phyloP scores from a whole-genome alignment of 805 yeast species.

The Peterozyma xylosa region DNA sequence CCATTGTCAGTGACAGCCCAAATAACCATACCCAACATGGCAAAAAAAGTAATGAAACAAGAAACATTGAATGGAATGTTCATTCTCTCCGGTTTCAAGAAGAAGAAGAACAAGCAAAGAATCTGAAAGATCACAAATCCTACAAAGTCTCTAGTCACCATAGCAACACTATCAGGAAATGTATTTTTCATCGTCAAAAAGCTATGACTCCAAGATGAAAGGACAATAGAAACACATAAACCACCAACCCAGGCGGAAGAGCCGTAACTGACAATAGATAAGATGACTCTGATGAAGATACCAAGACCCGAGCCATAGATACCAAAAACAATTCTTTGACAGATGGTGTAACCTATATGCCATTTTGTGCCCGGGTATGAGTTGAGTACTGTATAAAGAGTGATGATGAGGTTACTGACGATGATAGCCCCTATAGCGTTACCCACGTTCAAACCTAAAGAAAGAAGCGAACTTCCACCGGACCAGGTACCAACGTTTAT shows the following conservation, averaged over 20 bases:
- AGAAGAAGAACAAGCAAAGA: constrained; percentile 30
- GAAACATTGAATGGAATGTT: constrained; percentile 11
- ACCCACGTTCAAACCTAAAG: constrained; percentile 35
- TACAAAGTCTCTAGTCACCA: constrained; percentile 33
- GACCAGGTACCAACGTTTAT: constrained; percentile 5
- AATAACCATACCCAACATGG: constrained; percentile 25
- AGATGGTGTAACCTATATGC: constrained; percentile 43
- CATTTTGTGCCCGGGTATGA: constrained; percentile 41
- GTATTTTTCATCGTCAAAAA: constrained; percentile 31
- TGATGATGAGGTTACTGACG: constrained; percentile 39
- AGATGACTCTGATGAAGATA: constrained; percentile 33
- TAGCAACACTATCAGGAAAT: constrained; percentile 27
- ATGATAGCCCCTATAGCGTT: constrained; percentile 37
- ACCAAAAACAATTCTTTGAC: constrained; percentile 37
- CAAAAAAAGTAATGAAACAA: constrained; percentile 21
- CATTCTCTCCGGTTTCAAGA: constrained; percentile 33
- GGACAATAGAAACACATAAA: constrained; percentile 28
- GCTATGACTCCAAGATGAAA: constrained; percentile 29
- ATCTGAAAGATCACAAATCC: constrained; percentile 38
- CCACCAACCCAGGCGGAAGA: constrained; percentile 41
- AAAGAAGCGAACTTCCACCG: constrained; percentile 18
- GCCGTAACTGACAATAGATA: constrained; percentile 39
- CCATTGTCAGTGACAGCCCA: constrained; percentile 21
- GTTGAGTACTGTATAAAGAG: constrained; percentile 34
- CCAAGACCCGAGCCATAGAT: constrained; percentile 35